Percentiles rank a stretch among this genome's conserved stretches.
Evolutionary conservation across 305 asterid species (phyloP).

Genomic region (Fraxinus platypoda): DNA sequence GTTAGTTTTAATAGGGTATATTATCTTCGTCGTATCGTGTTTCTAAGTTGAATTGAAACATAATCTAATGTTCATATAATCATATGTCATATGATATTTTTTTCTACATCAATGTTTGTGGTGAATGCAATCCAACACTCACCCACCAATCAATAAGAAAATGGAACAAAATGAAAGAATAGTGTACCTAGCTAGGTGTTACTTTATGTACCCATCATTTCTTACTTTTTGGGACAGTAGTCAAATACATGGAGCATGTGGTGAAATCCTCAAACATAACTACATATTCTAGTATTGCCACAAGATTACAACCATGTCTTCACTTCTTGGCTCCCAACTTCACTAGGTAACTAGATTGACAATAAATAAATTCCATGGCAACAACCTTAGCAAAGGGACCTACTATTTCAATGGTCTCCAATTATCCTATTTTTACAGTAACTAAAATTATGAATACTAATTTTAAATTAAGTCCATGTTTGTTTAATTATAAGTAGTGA

Average conservation of each 20-base stretch:
- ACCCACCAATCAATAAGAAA: background rate
- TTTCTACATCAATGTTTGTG: background rate
- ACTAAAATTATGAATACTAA: background rate
- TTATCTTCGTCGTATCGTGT: background rate
- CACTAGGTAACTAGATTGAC: background rate
- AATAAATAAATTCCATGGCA: background rate
- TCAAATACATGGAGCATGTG: background rate
- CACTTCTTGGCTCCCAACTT: background rate
- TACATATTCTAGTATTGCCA: background rate
- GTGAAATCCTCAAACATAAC: constrained; percentile 8
- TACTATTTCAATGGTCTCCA: background rate
- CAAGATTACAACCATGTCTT: background rate
- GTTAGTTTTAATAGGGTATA: background rate
- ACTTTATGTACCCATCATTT: background rate
- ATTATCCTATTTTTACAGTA: background rate
- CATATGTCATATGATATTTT: no score
- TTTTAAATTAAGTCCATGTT: background rate
- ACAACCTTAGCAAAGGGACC: background rate
- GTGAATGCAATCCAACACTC: background rate
- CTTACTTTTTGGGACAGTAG: background rate
- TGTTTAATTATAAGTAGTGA: background rate
- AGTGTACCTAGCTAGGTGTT: background rate
- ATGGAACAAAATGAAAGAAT: background rate
- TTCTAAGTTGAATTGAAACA: background rate
- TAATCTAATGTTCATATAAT: no score